Base-by-base conservation (phyloP, 2,329 filamentous ascomycete genomes). In the Paecilomyces variotii region DNA sequence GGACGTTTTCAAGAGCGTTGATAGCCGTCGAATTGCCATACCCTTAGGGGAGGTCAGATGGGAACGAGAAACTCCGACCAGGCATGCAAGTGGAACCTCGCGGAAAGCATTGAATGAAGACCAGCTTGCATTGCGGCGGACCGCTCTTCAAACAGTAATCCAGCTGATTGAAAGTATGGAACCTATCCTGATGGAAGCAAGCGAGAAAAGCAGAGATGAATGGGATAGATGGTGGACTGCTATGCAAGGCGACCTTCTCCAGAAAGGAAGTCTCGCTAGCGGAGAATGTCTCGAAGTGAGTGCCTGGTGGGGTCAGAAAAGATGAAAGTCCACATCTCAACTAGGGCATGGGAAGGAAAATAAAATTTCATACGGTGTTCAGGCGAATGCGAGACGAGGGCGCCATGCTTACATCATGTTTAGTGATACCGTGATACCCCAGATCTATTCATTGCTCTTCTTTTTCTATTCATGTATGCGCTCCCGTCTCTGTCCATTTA, bases 191-290 rank as follows among this genome's bases (percentile, higher is more conserved):
- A 84, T 89, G 65, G 89, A 96, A 67, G 85, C 86, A 53, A 95
- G 89, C 68, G 89, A 88, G 12, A 96, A 96, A 79, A 90, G 88
- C 67, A 85, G 89, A 69, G 91, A 96, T 65, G 92, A 97, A 76
- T 97, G 91, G 91, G 89, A 95, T 72, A 80, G 85, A 50, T 97
- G 92, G 92, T 85, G 89, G 76, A 86, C 87, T 49, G 90, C 87
- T 73, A 90, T 96, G 88, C 93, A 91, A 82, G 84, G 84, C 53
- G 88, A 94, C 73, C 75, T 97, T 68, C 82, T 96, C 69, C 86
- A 88, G 71, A 87, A 93, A 61, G 87, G 86, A 57, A 89, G 90
- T 24, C 87, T 89, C 19, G 86, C 84, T 54, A 91, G 86, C 78
- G 91, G 92, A 54, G 92, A 97, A 74, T 96, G 91, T 73, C 77